phyloP scores from a whole-genome alignment of 495 filamentous ascomycete genomes.

The Trichoderma orchidacearum region DNA sequence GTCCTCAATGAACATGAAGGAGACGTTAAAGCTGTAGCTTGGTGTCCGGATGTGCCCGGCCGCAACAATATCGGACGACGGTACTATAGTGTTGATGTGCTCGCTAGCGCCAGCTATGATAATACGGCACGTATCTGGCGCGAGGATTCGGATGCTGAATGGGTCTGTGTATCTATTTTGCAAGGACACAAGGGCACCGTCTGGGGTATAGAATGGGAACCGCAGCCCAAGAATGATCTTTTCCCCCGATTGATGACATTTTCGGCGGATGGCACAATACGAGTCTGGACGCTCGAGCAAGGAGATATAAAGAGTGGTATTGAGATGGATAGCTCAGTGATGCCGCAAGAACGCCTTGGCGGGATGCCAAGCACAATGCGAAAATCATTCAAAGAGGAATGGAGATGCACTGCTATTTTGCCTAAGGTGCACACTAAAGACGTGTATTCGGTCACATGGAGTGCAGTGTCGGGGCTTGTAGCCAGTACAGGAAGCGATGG shows the following conservation, averaged over 20 bases:
- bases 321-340: constrained; percentile 8
- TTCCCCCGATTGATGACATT: constrained; percentile 58
- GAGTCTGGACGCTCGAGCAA: constrained; percentile 59
- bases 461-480: constrained; percentile 53
- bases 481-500: constrained; percentile 82
- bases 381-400: constrained; percentile 60
- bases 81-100: constrained; percentile 39
- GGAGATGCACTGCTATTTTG: constrained; percentile 58
- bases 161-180: constrained; percentile 76
- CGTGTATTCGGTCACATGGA: constrained; percentile 75
- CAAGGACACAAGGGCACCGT: constrained; percentile 70
- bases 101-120: constrained; percentile 84
- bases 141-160: constrained; percentile 79
- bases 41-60: constrained; percentile 53
- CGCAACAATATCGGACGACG: constrained; percentile 24
- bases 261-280: constrained; percentile 64
- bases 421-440: constrained; percentile 65
- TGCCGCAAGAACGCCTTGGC: constrained; percentile 16
- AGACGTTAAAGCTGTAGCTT: constrained; percentile 86
- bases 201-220: constrained; percentile 80
- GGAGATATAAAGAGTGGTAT: constrained; percentile 36
- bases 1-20: constrained; percentile 88
- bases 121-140: constrained; percentile 80
- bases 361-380: constrained; percentile 72
- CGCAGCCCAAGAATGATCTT: constrained; percentile 19